Evolutionary conservation across 1,284 basidiomycete species (phyloP).

Genomic region (Cutaneotrichosporon mucoides): DNA sequence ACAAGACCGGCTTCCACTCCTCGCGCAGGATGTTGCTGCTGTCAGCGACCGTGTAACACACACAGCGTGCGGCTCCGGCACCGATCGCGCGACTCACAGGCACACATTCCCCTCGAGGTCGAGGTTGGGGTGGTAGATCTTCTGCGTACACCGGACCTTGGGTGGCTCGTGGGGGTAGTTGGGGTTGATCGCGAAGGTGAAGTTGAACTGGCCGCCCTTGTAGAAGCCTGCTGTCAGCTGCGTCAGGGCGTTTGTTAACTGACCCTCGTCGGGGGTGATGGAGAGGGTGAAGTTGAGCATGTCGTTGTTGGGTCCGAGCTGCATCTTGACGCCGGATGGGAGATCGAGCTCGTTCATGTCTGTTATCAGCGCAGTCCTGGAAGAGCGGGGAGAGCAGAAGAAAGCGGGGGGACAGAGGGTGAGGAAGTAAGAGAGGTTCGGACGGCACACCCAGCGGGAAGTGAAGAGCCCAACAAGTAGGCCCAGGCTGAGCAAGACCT

Average conservation of each 20-base stretch:
- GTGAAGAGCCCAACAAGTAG: too few relatives aligned
- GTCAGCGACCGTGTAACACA: slow-evolving; percentile 6
- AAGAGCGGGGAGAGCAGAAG: too few relatives aligned
- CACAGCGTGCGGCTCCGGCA: too few relatives aligned
- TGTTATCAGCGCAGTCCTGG: slow-evolving; percentile 40
- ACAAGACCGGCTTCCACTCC: slow-evolving; percentile 98
- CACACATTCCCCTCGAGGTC: slow-evolving; percentile 97
- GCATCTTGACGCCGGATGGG: slow-evolving; percentile 90
- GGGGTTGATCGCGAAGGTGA: slow-evolving; percentile 92
- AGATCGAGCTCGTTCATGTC: slow-evolving; percentile 96
- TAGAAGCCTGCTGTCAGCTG: slow-evolving; percentile 77
- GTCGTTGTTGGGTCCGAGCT: slow-evolving; percentile 86
- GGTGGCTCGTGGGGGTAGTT: slow-evolving; percentile 99
- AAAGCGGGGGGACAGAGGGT: too few relatives aligned
- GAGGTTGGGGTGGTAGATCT: slow-evolving; percentile 99
- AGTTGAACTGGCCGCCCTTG: slow-evolving; percentile 86
- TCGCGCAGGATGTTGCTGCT: slow-evolving; percentile 87
- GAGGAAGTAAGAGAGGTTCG: too few relatives aligned
- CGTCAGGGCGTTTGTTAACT: slow-evolving; percentile 18
- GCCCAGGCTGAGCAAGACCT: too few relatives aligned
- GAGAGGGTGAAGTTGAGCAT: slow-evolving; percentile 93
- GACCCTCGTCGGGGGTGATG: slow-evolving; percentile 95
- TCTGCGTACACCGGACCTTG: slow-evolving; percentile 96
- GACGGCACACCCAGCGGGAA: too few relatives aligned
- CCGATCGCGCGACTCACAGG: slow-evolving; percentile 48